Evolutionary conservation across 306 rosid species (phyloP), one percentile per base, ranked within the genome.

Genomic region (Acacia melanoxylon): DNA sequence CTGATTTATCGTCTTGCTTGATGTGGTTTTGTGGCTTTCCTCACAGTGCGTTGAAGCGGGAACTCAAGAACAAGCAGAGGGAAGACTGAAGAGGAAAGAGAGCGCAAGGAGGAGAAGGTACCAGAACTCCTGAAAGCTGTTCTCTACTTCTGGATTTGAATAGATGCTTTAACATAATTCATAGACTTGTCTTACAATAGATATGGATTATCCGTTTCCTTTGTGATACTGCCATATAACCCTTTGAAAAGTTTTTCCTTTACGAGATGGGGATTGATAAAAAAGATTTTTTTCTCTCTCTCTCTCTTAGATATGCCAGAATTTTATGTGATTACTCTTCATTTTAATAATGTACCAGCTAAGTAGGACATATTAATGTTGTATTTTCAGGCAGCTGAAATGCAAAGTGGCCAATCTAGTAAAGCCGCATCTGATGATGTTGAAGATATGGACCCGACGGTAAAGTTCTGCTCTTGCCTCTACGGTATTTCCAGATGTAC

Each of bases 361-460:
- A 41, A 49, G 83, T 56, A 25, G 49, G 66, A 63, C 42, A 48
- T 75, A 14, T 19, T 25, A 35, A 25, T 35, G 11, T 78, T 31
- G 10, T n/a, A 10, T 72, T 81, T 33, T 13, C 83, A 91, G 93
- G 91, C 88, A 27, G 92, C 91, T 73, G 79, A 78, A 5, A 7
- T 74, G 48, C 68, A 78, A 42, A 82, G 70, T 79, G 45, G 85
- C 10, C 91, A 87, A 76, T 73, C 68, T 40, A 89, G 86, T 85
- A 91, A 87, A 66, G 75, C 82, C 48, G 86, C 61, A 31, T 69
- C 88, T 8, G 81, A 74, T 52, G 95, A 89, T 58, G 98, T 91
- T 27, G 98, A 95, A 20, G 94, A 93, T 71, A 93, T 95, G 92
- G 97, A 94, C 85, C 98, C 97, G 20, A 94, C 97, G 79, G 97